phyloP scores from a whole-genome alignment of 2,329 filamentous ascomycete species.

The Ophiocordyceps sinensis region DNA sequence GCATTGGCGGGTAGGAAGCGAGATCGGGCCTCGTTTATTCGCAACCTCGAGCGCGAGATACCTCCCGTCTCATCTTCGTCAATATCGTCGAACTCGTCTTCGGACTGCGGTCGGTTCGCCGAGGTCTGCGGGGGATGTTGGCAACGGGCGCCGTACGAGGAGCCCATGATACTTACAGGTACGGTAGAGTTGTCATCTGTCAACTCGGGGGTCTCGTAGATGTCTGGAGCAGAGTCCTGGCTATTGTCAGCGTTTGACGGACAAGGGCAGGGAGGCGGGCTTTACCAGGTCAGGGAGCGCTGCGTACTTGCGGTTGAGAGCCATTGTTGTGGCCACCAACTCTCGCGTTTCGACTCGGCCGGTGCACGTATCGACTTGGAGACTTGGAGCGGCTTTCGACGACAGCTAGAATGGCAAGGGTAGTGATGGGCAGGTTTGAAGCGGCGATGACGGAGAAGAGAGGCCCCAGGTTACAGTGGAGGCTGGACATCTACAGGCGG shows the following conservation, averaged over 20 bases:
- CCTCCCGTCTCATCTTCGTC: constrained; percentile 49
- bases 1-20: constrained; percentile 64
- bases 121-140: constrained; percentile 29
- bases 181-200: constrained; percentile 81
- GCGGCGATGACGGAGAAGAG: too few species aligned
- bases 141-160: constrained; percentile 5
- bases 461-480: too few species aligned
- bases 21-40: constrained; percentile 64
- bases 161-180: constrained; percentile 40
- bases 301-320: constrained; percentile 69
- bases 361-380: too few species aligned
- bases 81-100: constrained; percentile 47
- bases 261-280: constrained; percentile 2
- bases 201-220: constrained; percentile 91
- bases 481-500: too few species aligned
- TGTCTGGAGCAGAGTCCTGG: constrained; percentile 81
- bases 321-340: constrained; percentile 31
- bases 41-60: constrained; percentile 64
- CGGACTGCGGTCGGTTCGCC: constrained; percentile 40
- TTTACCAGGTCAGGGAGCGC: constrained; percentile 63
- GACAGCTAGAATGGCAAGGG: too few species aligned
- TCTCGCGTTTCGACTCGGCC: neutral
- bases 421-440: too few species aligned
- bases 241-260: constrained; percentile 8
- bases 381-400: too few species aligned